Conservation (phyloP, 345 rosid species). For the Eucalyptus victrix region DNA sequence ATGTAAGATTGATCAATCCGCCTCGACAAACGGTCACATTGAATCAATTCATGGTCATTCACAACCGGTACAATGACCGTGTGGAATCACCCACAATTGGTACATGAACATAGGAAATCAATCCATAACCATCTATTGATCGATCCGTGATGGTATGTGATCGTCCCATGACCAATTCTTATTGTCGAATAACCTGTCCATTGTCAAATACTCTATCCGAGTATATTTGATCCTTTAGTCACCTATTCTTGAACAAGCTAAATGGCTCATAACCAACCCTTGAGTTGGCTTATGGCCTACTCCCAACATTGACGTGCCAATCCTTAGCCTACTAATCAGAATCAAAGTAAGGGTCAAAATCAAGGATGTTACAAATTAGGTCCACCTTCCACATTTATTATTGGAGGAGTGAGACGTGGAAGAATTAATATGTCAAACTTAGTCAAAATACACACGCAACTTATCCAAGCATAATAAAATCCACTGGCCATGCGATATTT, state of each 20-base stretch:
- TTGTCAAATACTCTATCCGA: too few species aligned
- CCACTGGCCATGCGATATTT: accelerated
- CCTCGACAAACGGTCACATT: accelerated
- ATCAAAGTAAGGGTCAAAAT: too few species aligned
- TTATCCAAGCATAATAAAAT: not conserved
- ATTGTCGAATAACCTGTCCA: too few species aligned
- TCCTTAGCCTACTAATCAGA: too few species aligned
- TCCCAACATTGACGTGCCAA: too few species aligned
- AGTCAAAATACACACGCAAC: not conserved
- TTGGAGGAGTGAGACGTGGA: not conserved
- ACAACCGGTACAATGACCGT: accelerated
- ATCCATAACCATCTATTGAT: too few species aligned
- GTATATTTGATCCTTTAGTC: too few species aligned
- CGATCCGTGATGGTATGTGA: accelerated
- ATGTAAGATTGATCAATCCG: accelerated
- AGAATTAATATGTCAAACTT: not conserved
- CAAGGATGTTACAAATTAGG: too few species aligned
- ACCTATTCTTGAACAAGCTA: accelerated
- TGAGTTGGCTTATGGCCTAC: too few species aligned
- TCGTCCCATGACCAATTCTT: too few species aligned
- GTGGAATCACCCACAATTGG: accelerated
- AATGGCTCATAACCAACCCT: too few species aligned
- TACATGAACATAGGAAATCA: accelerated
- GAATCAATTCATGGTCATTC: too few species aligned
- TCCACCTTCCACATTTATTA: not conserved